These are phyloP conservation scores for Rubia yunnanensis DNA, from an alignment of 257 asterid species.

Conservation along the genomic window DNA sequence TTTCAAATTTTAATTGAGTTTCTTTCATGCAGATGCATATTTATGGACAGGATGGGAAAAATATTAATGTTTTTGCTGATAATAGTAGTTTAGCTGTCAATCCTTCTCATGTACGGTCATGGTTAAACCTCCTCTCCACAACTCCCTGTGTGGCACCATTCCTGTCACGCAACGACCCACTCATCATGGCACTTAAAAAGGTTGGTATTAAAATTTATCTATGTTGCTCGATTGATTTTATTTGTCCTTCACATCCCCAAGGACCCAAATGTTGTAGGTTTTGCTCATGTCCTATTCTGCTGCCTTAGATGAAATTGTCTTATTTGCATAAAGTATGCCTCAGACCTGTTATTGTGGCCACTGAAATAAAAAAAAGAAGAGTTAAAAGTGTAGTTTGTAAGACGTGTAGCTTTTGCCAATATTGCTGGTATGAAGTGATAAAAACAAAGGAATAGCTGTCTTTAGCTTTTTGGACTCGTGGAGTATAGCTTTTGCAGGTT, in stretches of 20 bases:
- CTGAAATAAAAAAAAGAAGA: not conserved
- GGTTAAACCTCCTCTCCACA: conserved; percentile 75
- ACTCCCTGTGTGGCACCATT: conserved; percentile 86
- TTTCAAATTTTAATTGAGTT: conserved; percentile 4
- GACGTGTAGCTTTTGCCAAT: not conserved
- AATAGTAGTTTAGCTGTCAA: conserved; percentile 72
- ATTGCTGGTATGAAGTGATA: not conserved
- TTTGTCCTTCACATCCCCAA: conserved; percentile 3
- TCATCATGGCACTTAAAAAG: conserved; percentile 73
- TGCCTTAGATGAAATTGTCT: not conserved
- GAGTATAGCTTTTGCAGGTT: not conserved
- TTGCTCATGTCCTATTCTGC: not conserved
- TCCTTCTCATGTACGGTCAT: conserved; percentile 68
- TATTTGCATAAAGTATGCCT: not conserved
- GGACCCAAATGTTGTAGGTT: not conserved
- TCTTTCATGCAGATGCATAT: conserved; percentile 57
- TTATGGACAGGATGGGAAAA: conserved; percentile 58
- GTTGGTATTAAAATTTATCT: conserved; percentile 19
- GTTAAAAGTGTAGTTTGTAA: not conserved
- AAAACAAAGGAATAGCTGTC: not conserved
- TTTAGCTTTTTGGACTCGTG: not conserved
- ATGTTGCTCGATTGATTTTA: not conserved
- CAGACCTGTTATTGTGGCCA: not conserved
- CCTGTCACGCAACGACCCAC: conserved; percentile 61
- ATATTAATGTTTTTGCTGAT: conserved; percentile 63